Conservation (phyloP, 345 rosid genomes). For the Melastoma malabathricum region DNA sequence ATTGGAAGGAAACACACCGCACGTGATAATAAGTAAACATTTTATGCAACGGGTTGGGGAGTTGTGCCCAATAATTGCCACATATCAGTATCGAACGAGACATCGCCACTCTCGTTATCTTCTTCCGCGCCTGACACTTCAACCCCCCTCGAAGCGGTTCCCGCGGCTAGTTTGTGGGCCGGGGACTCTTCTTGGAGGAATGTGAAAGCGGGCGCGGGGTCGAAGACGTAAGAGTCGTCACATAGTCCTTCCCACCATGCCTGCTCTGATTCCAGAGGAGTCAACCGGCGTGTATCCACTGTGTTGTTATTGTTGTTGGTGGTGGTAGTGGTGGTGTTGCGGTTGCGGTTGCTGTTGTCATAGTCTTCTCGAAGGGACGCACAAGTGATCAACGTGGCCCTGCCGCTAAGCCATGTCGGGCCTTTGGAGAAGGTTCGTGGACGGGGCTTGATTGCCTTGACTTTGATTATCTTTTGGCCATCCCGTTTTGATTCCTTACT, state of each 20-base stretch:
- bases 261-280: background rate
- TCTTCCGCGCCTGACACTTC: background rate
- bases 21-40: too few relatives aligned
- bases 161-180: background rate
- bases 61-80: background rate
- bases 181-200: background rate
- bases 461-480: background rate
- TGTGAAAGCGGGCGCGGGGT: background rate
- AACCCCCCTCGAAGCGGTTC: background rate
- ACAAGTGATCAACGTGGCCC: background rate
- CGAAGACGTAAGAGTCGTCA: too few relatives aligned
- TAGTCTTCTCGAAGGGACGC: background rate
- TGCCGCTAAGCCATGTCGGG: background rate
- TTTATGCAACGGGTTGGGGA: background rate
- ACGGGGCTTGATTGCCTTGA: constrained; percentile 3
- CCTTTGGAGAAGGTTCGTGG: constrained; percentile 1
- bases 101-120: background rate
- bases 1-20: too few relatives aligned
- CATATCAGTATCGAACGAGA: background rate
- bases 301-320: too few relatives aligned
- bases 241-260: background rate
- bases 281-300: too few relatives aligned
- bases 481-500: too few relatives aligned
- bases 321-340: too few relatives aligned
- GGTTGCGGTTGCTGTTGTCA: background rate